Base-by-base conservation (phyloP, 2,329 filamentous ascomycete genomes). In the Alternaria infectoria region DNA sequence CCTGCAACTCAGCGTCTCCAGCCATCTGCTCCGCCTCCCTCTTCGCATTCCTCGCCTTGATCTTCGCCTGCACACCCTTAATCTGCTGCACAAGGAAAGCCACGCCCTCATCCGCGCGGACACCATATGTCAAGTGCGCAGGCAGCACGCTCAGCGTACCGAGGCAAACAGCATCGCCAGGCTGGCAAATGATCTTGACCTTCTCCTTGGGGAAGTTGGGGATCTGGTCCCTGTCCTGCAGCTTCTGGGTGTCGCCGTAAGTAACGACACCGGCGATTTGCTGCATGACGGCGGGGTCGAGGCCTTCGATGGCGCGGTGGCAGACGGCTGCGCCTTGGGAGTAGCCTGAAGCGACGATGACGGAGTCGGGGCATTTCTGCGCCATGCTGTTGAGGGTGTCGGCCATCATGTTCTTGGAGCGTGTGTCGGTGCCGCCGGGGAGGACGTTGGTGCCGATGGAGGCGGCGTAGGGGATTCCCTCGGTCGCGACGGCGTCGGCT, bases 131-230 rank as follows among this genome's bases (percentile, higher is more conserved):
- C 61, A 78, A 62, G 61, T 78, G 76, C 6, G 74, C 64, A 12
- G 76, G 70, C 46, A 71, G 44, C 13, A 80, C 69, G 0, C 64
- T 76, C 21, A 81, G 69, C 0, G 82, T 83, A 32, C 85, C 83
- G 5, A 73, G 57, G 62, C 86, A 88, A 6, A 88, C 85, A 10
- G 82, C 76, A 66, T 88, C 86, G 0, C 83, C 85, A 4, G 66
- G 49, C 28, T 84, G 81, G 62, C 86, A 88, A 40, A 84, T 82
- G 19, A 85, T 83, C 68, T 84, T 80, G 5, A 81, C 79, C 68
- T 85, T 82, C 2, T 75, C 76, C 51, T 76, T 68, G n/a, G 80
- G 78, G 67, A 82, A 83, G 26, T 73, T 69, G 6, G 77, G 66
- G n/a, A 84, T 77, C 65, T 82, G 79, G 30, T 77, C 74, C 10